These are phyloP conservation scores for Arthrobotrys musiformis DNA, from an alignment of 2,329 filamentous ascomycete species.

Conservation along the genomic window DNA sequence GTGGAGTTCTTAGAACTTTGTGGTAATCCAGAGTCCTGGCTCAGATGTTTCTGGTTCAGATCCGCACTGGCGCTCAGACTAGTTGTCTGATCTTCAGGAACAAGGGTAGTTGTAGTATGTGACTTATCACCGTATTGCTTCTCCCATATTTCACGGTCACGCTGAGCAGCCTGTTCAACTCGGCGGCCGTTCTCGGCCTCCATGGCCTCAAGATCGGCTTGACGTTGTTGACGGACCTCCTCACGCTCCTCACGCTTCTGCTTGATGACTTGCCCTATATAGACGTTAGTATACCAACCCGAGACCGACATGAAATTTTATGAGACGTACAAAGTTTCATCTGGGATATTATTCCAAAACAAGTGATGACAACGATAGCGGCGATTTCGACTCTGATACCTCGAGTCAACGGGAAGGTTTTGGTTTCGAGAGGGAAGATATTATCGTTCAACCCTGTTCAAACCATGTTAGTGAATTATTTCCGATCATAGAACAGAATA, in stretches of 20 bases:
- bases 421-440: conserved; percentile 79
- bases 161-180: conserved; percentile 64
- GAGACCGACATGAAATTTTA: conserved; percentile 60
- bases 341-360: conserved; percentile 84
- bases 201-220: conserved; percentile 70
- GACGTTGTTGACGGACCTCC: conserved; percentile 65
- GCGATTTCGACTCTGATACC: conserved; percentile 88
- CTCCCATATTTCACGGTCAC: conserved; percentile 75
- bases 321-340: conserved; percentile 86
- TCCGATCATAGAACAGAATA: not conserved
- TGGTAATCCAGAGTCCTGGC: conserved; percentile 46
- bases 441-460: conserved; percentile 74
- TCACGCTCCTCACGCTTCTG: conserved; percentile 69
- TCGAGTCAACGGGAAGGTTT: conserved; percentile 84
- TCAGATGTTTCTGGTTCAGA: conserved; percentile 27
- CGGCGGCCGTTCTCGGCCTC: conserved; percentile 77
- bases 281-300: conserved; percentile 60
- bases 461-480: conserved; percentile 20
- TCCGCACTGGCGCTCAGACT: conserved; percentile 25
- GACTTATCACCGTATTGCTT: conserved; percentile 74
- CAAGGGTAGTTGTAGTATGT: conserved; percentile 57
- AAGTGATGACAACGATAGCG: conserved; percentile 76
- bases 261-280: conserved; percentile 62
- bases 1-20: conserved; percentile 45
- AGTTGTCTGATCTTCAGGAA: conserved; percentile 49